These are phyloP conservation scores for Mortierella sp. DNA, from an alignment of 371 early-diverging fungal genomes.

Conservation along the genomic window DNA sequence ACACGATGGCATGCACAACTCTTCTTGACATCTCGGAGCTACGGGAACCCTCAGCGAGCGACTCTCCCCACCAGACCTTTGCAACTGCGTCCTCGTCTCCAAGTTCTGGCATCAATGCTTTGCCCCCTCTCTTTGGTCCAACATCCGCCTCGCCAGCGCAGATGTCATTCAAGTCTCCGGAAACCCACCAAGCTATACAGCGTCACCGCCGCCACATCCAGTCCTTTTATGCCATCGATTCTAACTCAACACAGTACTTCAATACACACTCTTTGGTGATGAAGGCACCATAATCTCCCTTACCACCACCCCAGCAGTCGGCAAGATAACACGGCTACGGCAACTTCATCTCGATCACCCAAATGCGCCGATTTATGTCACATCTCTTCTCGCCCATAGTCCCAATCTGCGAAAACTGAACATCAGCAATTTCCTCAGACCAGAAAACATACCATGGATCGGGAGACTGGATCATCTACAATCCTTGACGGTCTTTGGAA, in stretches of 20 bases:
- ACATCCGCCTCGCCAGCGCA: neutral
- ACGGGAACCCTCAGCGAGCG: neutral
- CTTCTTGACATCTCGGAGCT: neutral
- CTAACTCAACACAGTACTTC: neutral
- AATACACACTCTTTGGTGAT: neutral
- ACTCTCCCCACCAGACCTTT: neutral
- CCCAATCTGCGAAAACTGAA: neutral
- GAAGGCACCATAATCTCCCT: too few relatives aligned
- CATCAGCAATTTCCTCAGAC: neutral
- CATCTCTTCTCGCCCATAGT: neutral
- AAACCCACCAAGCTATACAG: neutral
- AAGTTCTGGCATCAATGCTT: neutral
- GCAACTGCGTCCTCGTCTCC: neutral
- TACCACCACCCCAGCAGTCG: too few relatives aligned
- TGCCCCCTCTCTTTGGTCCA: neutral
- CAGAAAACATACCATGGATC: neutral
- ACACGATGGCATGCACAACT: neutral
- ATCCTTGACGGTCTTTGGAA: neutral
- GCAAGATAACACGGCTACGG: too few relatives aligned
- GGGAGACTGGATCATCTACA: neutral
- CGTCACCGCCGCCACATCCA: neutral
- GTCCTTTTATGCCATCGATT: neutral
- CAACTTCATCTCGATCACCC: too few relatives aligned
- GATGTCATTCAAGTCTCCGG: neutral
- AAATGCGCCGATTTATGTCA: too few relatives aligned